Conservation (phyloP, 768 basidiomycete species). For the Leucocoprinus leucothites region DNA sequence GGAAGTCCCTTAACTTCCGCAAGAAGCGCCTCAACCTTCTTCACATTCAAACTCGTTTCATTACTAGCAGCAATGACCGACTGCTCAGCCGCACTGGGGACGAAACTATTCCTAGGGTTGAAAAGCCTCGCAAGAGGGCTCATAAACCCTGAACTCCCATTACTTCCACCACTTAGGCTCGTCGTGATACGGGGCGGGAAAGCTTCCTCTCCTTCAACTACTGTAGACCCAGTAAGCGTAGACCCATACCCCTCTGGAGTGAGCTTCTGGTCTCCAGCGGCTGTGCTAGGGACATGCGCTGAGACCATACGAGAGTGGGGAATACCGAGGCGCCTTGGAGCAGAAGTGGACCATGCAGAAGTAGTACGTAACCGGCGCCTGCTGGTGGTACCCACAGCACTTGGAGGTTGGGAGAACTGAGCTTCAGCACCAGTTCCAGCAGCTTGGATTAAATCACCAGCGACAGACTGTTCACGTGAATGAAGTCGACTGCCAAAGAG, state of each 20-base stretch:
- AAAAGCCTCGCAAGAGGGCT: not conserved
- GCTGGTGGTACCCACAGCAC: not conserved
- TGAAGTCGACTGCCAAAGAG: slow-evolving; percentile 33
- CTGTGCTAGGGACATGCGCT: too few species aligned
- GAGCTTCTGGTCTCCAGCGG: too few species aligned
- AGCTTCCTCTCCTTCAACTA: not conserved
- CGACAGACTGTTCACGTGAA: slow-evolving; percentile 33
- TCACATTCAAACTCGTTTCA: slow-evolving; percentile 41
- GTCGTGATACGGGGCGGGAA: not conserved
- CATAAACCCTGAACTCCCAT: not conserved
- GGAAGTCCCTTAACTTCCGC: slow-evolving; percentile 65
- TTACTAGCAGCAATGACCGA: not conserved
- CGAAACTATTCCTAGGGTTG: slow-evolving; percentile 2
- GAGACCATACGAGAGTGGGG: too few species aligned
- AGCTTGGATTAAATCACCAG: not conserved
- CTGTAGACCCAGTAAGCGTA: not conserved
- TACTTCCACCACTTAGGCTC: not conserved
- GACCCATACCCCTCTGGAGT: not conserved
- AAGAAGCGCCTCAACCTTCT: slow-evolving; percentile 56
- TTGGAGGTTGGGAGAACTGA: not conserved
- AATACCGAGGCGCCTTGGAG: too few species aligned
- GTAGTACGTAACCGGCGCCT: not conserved
- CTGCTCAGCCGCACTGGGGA: slow-evolving; percentile 21
- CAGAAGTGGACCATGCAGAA: not conserved
- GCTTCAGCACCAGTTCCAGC: not conserved